These are phyloP conservation scores for Mycosphaerella arachidis DNA, from an alignment of 2,329 filamentous ascomycete species.

Conservation along the genomic window DNA sequence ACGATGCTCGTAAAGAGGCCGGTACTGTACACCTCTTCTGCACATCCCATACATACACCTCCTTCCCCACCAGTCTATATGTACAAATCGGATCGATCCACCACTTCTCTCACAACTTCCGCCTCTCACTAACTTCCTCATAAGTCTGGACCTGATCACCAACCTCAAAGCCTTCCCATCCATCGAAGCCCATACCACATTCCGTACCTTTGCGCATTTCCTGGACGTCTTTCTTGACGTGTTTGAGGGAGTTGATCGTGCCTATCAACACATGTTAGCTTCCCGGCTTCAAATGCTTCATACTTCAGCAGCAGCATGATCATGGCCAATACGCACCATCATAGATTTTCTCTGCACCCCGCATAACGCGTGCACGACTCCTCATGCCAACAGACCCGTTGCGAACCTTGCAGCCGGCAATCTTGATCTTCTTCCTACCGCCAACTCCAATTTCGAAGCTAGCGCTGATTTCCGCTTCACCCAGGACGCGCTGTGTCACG, in stretches of 20 bases:
- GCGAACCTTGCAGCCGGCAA: slow-evolving; percentile 82
- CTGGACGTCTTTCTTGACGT: slow-evolving; percentile 83
- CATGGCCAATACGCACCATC: slow-evolving; percentile 62
- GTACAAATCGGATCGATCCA: background rate
- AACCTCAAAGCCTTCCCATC: slow-evolving; percentile 70
- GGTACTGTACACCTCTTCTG: slow-evolving; percentile 1
- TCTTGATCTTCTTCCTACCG: slow-evolving; percentile 63
- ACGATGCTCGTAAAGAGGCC: too few species aligned
- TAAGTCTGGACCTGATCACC: slow-evolving; percentile 88
- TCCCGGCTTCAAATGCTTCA: background rate
- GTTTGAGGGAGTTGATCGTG: slow-evolving; percentile 74
- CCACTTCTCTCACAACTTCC: slow-evolving; percentile 40
- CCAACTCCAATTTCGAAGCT: slow-evolving; percentile 80
- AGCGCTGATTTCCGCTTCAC: slow-evolving; percentile 81
- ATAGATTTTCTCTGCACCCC: slow-evolving; percentile 64
- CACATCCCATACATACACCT: background rate
- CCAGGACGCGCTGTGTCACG: slow-evolving; percentile 66
- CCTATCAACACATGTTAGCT: slow-evolving; percentile 50
- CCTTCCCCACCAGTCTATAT: background rate
- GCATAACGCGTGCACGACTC: slow-evolving; percentile 65
- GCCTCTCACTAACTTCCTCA: slow-evolving; percentile 71
- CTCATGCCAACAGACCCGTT: slow-evolving; percentile 69
- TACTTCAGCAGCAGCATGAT: background rate
- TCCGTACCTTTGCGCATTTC: slow-evolving; percentile 92
- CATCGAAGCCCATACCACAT: slow-evolving; percentile 81